Evolutionary conservation across 345 rosid genomes (phyloP).

Genomic region (Aurinia saxatilis): DNA sequence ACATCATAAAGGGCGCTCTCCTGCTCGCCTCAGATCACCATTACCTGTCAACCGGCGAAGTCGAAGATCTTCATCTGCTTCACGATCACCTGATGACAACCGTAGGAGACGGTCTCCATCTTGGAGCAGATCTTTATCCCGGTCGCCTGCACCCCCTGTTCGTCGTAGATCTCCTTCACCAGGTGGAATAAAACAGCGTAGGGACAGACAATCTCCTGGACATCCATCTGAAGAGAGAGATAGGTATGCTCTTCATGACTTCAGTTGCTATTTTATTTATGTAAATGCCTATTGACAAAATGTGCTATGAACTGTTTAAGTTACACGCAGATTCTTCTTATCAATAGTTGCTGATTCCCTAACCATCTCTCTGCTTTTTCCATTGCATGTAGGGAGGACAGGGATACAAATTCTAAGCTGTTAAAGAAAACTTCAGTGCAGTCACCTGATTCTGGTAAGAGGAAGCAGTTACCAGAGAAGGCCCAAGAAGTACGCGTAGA

Average conservation of each 20-base stretch:
- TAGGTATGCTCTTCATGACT: constrained; percentile 34
- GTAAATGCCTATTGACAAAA: not conserved
- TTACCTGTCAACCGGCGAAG: constrained; percentile 22
- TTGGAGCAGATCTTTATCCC: constrained; percentile 35
- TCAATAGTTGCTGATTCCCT: not conserved
- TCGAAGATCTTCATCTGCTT: constrained; percentile 39
- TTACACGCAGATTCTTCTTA: not conserved
- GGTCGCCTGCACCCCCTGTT: constrained; percentile 42
- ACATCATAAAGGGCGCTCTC: constrained; percentile 11
- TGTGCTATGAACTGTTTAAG: not conserved
- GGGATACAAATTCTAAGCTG: constrained; percentile 29
- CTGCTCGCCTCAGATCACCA: constrained; percentile 32
- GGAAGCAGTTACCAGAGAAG: constrained; percentile 27
- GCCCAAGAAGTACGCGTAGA: constrained; percentile 25
- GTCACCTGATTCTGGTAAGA: constrained; percentile 33
- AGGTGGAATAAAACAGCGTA: constrained; percentile 28
- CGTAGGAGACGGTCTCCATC: constrained; percentile 39
- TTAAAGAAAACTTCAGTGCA: constrained; percentile 24
- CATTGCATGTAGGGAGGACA: constrained; percentile 31
- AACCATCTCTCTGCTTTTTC: constrained; percentile 1
- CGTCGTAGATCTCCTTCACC: constrained; percentile 41
- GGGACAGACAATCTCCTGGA: constrained; percentile 34
- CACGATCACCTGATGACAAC: constrained; percentile 32
- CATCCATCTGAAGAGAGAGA: constrained; percentile 39
- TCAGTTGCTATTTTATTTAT: not conserved